Evolutionary conservation across 257 asterid genomes (phyloP), one percentile per base, ranked within the genome.

Genomic region (Primulina tabacum): DNA sequence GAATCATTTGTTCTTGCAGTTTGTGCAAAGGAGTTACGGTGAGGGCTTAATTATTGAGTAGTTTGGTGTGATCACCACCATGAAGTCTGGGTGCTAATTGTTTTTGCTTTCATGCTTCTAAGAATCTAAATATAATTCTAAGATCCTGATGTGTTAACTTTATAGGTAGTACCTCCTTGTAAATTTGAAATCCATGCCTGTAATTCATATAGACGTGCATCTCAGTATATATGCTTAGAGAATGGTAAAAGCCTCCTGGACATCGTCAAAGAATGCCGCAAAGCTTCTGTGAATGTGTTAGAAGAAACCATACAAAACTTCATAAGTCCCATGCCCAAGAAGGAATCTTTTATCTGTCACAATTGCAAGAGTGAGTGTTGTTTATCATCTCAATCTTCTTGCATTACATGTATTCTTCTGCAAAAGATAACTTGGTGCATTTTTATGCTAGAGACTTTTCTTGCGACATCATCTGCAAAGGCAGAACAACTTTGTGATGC

Each of bases 181-280:
- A 85, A 92, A 70, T 94, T 94, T 88, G 99, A 94, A 85, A 89
- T 91, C 63, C 99, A 94, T 78, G 99, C 99, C 8, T 84, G 95
- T 80, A 89, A 87, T 76, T 82, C 97, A 20, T 94, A 94, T 78
- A 88, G 95, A 82, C 97, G 96, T 29, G 99, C 99, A 65, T 85
- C 99, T 43, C 92, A 89, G 72, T 91, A 90, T 82, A 89, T 94
- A 64, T 94, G 97, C 81, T 79, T 94, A 32, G 99, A 91, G 77
- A 94, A 94, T 64, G 97, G 99, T 43, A 94, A 88, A 79, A 89
- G 99, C 76, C 96, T 94, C 71, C 82, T 91, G 74, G 97, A 94
- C 53, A 92, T 91, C 77, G 96, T 94, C 82, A 91, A 88, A 77
- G 97, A 89, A 80, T 91, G 97, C 77, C 83, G 97, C 60, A 91